Evolutionary conservation across 768 basidiomycete species (phyloP).

Genomic region (Serendipita indica): DNA sequence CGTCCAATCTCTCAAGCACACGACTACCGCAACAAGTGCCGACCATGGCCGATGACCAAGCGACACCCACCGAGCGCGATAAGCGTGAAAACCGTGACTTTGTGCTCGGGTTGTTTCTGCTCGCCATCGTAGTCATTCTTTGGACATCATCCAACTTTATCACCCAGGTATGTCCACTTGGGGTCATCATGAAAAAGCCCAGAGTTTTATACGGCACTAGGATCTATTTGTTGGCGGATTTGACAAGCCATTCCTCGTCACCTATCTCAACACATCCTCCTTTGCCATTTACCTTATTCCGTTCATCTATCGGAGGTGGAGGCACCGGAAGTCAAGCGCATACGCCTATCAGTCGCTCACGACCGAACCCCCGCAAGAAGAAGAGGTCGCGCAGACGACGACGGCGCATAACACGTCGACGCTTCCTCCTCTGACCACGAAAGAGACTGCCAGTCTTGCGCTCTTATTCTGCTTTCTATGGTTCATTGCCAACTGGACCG

Average conservation of each 20-base stretch:
- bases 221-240: constrained; percentile 50
- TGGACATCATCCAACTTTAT: constrained; percentile 87
- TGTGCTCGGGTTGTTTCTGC: constrained; percentile 46
- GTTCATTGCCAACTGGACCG: constrained; percentile 88
- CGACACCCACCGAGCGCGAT: no score
- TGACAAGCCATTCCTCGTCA: constrained; percentile 81
- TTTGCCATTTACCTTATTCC: constrained; percentile 75
- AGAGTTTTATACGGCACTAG: constrained; percentile 18
- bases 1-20: no score
- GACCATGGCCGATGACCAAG: no score
- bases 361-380: background rate
- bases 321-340: constrained; percentile 16
- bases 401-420: background rate
- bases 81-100: no score
- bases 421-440: constrained; percentile 35
- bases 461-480: constrained; percentile 73
- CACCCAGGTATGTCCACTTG: constrained; percentile 45
- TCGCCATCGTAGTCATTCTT: constrained; percentile 62
- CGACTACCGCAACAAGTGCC: no score
- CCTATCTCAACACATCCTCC: constrained; percentile 84
- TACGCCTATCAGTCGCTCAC: constrained; percentile 9
- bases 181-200: background rate
- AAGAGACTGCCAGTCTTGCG: constrained; percentile 68
- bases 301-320: constrained; percentile 27
- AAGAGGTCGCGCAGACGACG: background rate